A percentile compares a stretch with the other conserved stretches of the same genome.
These are phyloP conservation scores for Lasiosphaeria hispida DNA, from an alignment of 495 filamentous ascomycete species.

Conservation along the genomic window DNA sequence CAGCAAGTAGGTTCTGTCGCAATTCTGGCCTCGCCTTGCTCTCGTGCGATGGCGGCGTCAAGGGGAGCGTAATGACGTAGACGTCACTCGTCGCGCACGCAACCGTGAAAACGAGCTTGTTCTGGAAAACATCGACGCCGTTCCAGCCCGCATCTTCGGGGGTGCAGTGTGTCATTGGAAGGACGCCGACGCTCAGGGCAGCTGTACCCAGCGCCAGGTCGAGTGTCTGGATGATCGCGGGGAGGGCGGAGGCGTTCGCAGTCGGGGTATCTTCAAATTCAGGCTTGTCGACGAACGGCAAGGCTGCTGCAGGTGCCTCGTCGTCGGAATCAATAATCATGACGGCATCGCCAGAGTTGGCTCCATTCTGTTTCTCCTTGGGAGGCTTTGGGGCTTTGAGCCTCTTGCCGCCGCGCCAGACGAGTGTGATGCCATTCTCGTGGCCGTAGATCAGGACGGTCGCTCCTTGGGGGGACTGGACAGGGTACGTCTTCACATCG, in stretches of 20 bases:
- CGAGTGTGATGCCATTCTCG: constrained; percentile 68
- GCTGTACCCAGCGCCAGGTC: constrained; percentile 65
- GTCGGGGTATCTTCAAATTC: constrained; percentile 46
- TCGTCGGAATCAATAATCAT: constrained; percentile 84
- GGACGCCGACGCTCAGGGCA: constrained; percentile 58
- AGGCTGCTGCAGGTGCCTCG: constrained; percentile 43
- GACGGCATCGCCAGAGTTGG: constrained; percentile 52
- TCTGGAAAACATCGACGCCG: constrained; percentile 57
- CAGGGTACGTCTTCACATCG: constrained; percentile 70
- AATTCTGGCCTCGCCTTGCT: constrained; percentile 51
- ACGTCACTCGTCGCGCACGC: constrained; percentile 68
- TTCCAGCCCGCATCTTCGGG: constrained; percentile 52
- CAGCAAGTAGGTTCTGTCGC: constrained; percentile 41
- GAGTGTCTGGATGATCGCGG: constrained; percentile 60
- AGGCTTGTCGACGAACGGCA: constrained; percentile 43
- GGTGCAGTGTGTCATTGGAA: constrained; percentile 47
- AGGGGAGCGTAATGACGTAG: constrained; percentile 68
- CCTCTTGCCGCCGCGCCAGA: constrained; percentile 76
- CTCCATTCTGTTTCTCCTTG: constrained; percentile 44
- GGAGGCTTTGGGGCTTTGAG: constrained; percentile 49
- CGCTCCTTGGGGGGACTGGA: constrained; percentile 77
- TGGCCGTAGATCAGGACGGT: constrained; percentile 81
- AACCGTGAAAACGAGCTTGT: constrained; percentile 66
- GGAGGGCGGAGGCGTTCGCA: constrained; percentile 41
- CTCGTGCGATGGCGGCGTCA: constrained; percentile 66